Base-by-base conservation (phyloP, 2,329 filamentous ascomycete species). In the Scedosporium aurantiacum region DNA sequence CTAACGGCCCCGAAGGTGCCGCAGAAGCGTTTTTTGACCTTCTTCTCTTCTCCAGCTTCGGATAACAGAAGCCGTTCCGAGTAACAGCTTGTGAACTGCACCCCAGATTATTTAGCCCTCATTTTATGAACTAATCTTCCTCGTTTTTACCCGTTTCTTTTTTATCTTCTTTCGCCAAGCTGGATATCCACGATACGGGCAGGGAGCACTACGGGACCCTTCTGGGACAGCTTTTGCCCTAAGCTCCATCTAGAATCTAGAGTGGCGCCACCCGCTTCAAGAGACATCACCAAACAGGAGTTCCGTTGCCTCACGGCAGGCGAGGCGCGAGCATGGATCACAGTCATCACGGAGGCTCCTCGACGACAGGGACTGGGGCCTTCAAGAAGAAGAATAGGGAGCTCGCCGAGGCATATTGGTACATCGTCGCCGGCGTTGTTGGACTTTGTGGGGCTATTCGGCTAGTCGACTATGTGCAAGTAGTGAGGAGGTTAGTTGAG, bases 351-450 rank as follows among this genome's bases (percentile, higher is more conserved):
- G 64, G 62, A 16, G 61, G 61, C 8, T 64, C 62, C 3, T 63
- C 64, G 57, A 41, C 61, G 8, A 71, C 70, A 70, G 70, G 70
- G 10, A 69, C 68, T 37, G 68, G 67, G 58, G 69, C 73, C 64
- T 81, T 80, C 67, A 71, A 74, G 62, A 57, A 67, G 1, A 70
- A 68, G 32, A 81, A 82, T 65, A 74, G 71, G 66, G 69, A 69
- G 12, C 70, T 84, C 58, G 82, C 83, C 16, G 75, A 74, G 18
- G 76, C 75, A 2, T 86, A 80, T 67, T 86, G 83, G 83, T 86
- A 85, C 67, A 77, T 82, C 40, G 72, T 83, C 43, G 81, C 76
- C 6, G 78, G 73, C 16, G 76, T 79, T 25, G 67, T 83, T 4
- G 79, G 73, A 1, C 64, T 77, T 0, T 67, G 81, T 4, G 66